Conservation (phyloP, 2,329 filamentous ascomycete genomes). For the Emydomyces testavorans region DNA sequence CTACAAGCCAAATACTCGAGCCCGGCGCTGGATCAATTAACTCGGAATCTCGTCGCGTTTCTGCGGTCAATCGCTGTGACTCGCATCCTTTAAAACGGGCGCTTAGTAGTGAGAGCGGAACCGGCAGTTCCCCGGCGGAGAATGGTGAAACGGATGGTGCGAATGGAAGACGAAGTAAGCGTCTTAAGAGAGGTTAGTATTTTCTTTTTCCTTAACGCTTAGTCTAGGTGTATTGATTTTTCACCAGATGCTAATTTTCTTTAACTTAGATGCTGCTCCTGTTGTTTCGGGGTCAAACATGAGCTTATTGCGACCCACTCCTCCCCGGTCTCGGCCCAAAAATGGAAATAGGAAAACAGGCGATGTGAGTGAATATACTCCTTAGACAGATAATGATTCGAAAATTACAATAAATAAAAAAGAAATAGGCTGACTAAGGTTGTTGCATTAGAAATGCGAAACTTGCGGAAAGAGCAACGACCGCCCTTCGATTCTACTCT, state of each 20-base stretch:
- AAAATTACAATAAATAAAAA: too few relatives aligned
- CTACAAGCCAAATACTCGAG: conserved; percentile 53
- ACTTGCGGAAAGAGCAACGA: conserved; percentile 73
- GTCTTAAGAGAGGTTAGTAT: conserved; percentile 64
- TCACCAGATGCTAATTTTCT: conserved; percentile 15
- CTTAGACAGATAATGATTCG: too few relatives aligned
- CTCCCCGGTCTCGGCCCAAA: conserved; percentile 46
- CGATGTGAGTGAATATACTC: conserved; percentile 44
- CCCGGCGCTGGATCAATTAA: conserved; percentile 49
- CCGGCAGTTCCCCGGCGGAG: conserved; percentile 32
- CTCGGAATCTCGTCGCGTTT: conserved; percentile 44
- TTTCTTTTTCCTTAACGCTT: neutral
- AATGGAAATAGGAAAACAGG: conserved; percentile 47
- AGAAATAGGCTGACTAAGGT: conserved; percentile 21
- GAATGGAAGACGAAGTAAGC: conserved; percentile 73
- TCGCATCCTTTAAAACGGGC: conserved; percentile 63
- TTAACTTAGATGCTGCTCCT: conserved; percentile 44
- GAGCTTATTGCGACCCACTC: conserved; percentile 78
- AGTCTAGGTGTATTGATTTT: too few relatives aligned
- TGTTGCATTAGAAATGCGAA: conserved; percentile 57
- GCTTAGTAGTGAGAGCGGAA: conserved; percentile 47
- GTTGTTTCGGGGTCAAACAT: conserved; percentile 95
- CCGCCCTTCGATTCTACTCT: conserved; percentile 57
- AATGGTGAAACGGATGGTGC: conserved; percentile 49
- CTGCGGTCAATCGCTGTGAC: conserved; percentile 41